Evolutionary conservation across 441 rosid genomes (phyloP).

Genomic region (Jatropha podagrica): DNA sequence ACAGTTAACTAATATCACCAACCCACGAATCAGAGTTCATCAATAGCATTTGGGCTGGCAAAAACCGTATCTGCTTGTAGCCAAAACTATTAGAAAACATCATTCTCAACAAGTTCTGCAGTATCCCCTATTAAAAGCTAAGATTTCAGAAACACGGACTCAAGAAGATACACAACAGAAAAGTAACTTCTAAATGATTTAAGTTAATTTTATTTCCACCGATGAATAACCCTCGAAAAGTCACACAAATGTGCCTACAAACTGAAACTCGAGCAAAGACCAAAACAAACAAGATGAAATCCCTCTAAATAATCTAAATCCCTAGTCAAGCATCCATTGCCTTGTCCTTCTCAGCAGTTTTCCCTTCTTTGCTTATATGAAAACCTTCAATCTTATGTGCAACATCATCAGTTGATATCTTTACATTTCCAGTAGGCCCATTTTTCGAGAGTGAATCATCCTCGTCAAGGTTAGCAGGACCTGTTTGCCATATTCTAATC

Average conservation of each 20-base stretch:
- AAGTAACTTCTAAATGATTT: not conserved
- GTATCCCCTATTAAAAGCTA: not conserved
- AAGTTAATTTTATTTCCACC: conserved; percentile 11
- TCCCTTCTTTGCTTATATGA: conserved; percentile 54
- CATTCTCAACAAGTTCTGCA: not conserved
- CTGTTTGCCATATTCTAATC: conserved; percentile 89
- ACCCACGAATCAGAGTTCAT: no score
- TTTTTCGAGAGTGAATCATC: conserved; percentile 36
- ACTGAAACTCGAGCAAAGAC: conserved; percentile 6
- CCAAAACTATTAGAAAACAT: not conserved
- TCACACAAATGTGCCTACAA: not conserved
- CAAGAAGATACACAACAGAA: not conserved
- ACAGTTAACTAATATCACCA: no score
- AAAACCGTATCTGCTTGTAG: not conserved
- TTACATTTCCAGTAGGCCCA: conserved; percentile 56
- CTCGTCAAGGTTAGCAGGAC: conserved; percentile 53
- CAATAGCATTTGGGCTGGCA: not conserved
- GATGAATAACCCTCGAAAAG: not conserved
- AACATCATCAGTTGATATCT: conserved; percentile 66
- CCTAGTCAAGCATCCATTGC: conserved; percentile 25
- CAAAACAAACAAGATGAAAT: conserved; percentile 4
- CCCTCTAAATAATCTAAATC: not conserved
- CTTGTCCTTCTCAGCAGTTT: conserved; percentile 28
- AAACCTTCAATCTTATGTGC: conserved; percentile 61
- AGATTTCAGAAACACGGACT: not conserved